Evolutionary conservation across 2,329 filamentous ascomycete genomes (phyloP), one percentile per base, ranked within the genome.

Genomic region (Massarina eburnea): DNA sequence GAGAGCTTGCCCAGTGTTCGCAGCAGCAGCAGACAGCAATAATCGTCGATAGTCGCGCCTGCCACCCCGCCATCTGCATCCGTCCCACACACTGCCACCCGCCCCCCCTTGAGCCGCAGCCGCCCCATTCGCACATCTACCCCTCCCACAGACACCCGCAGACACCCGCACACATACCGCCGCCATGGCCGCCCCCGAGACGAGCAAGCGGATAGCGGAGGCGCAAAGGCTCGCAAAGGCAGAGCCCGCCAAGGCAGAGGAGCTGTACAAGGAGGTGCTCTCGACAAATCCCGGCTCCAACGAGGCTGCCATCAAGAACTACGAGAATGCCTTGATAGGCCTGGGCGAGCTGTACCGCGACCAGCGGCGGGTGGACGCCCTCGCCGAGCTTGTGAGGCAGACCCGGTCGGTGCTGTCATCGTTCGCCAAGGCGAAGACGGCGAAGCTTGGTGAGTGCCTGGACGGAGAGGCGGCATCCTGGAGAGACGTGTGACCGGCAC

Each of bases 381-480:
- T 99, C 49, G 89, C 95, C 52, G 85, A 91, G 62, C 81, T 99
- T 57, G 86, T 99, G 63, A 91, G 87, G 67, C 89, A 89, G 71
- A 96, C 91, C 73, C 84, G 92, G 67, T 88, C 88, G 56, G 88
- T 94, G 35, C 84, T 99, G 56, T 96, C 92, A 47, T 94, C 89
- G 54, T 97, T 99, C 72, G 94, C 94, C 56, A 96, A 97, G 80
- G 94, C 95, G 52, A 99, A 99, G 83, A 97, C 94, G 24, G 89
- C 94, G 45, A 99, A 99, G 76, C 80, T 99, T 52, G 90, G 94
- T 97, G 84, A 56, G 85, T 52, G 35, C 33, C 1, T 15, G 22
- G 39, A 30, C n/a, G 32, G 17, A 8, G 7, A 30, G n/a, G n/a
- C n/a, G n/a, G n/a, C n/a, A n/a, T 14, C 9, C 27, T 30, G 27